Evolutionary conservation across 1,284 basidiomycete species (phyloP).

Genomic region (Boletus sp.): DNA sequence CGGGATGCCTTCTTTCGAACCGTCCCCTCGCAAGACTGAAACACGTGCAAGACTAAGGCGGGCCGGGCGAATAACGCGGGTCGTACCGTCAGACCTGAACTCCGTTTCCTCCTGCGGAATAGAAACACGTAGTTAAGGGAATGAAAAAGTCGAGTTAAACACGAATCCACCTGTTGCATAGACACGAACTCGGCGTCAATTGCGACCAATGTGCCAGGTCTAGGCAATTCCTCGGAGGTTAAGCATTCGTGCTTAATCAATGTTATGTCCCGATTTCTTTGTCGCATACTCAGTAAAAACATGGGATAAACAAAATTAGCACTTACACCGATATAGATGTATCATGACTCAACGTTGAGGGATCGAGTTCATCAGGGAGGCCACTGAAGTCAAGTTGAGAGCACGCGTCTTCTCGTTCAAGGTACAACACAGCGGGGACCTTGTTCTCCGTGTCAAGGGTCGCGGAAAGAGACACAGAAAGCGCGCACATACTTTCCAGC

Average conservation of each 20-base stretch:
- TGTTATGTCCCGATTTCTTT: constrained; percentile 42
- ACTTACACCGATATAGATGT: constrained; percentile 66
- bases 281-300: neutral
- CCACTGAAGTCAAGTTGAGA: constrained; percentile 58
- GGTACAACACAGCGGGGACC: constrained; percentile 86
- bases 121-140: neutral
- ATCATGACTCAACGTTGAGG: constrained; percentile 65
- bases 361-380: constrained; percentile 69
- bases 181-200: constrained; percentile 99
- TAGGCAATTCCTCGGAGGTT: constrained; percentile 74
- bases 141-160: neutral
- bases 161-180: constrained; percentile 74
- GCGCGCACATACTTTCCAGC: constrained; percentile 74
- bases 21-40: constrained; percentile 87
- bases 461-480: neutral
- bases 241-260: constrained; percentile 79
- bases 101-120: constrained; percentile 83
- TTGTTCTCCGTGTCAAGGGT: constrained; percentile 28
- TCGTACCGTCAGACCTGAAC: constrained; percentile 90
- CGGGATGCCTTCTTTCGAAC: constrained; percentile 73
- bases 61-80: constrained; percentile 88
- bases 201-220: constrained; percentile 82
- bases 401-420: constrained; percentile 71
- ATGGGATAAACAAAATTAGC: neutral
- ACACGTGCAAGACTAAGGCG: constrained; percentile 91